These are phyloP conservation scores for Podila epicladia DNA, from an alignment of 192 early-diverging fungal species.

Conservation along the genomic window DNA sequence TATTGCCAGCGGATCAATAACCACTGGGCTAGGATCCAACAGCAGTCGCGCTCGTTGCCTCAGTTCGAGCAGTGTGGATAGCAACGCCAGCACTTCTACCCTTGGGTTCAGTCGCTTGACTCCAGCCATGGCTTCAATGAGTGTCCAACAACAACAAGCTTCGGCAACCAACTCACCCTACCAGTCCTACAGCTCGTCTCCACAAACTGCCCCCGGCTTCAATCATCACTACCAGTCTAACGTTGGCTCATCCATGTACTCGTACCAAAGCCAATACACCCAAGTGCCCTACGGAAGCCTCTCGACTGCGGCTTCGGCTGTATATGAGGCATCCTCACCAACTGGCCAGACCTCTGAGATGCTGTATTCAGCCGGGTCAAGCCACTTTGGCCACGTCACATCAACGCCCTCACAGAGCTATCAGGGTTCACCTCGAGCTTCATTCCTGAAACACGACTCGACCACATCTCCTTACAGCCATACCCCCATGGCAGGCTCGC, in stretches of 20 bases:
- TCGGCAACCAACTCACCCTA: conserved; percentile 35
- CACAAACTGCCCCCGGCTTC: conserved; percentile 13
- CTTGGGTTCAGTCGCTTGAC: conserved; percentile 40
- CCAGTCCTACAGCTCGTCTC: conserved; percentile 39
- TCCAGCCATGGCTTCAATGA: conserved; percentile 35
- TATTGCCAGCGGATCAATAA: neutral
- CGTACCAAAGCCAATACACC: conserved; percentile 27
- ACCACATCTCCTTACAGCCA: neutral
- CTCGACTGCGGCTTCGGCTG: neutral
- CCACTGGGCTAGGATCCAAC: neutral
- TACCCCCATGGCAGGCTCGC: neutral
- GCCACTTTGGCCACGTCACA: neutral
- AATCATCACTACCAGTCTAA: conserved; percentile 23
- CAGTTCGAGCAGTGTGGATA: conserved; percentile 42
- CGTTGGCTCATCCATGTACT: conserved; percentile 17
- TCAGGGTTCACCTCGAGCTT: neutral
- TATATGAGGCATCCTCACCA: neutral
- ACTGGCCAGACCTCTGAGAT: neutral
- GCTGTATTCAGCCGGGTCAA: neutral
- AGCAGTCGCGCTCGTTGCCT: conserved; percentile 34
- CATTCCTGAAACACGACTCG: conserved; percentile 1
- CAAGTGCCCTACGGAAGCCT: conserved; percentile 13
- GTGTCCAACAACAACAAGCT: conserved; percentile 27
- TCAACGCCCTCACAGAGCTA: conserved; percentile 3
- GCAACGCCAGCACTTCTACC: conserved; percentile 34